These are phyloP conservation scores for Podospora didyma DNA, from an alignment of 495 filamentous ascomycete genomes.

Conservation along the genomic window DNA sequence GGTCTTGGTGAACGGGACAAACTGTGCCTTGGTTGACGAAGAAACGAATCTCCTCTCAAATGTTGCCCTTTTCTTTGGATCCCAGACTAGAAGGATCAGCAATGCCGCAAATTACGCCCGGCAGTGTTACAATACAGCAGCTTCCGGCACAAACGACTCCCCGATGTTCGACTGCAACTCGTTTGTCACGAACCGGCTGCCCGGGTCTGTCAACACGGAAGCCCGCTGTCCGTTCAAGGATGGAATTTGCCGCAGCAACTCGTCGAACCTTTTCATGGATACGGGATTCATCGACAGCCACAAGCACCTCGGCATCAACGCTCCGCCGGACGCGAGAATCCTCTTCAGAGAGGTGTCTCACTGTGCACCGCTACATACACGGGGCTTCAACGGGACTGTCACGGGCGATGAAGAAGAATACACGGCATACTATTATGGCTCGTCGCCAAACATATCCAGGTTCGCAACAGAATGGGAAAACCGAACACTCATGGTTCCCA, in stretches of 20 bases:
- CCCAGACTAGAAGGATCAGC: not conserved
- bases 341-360: slow-evolving; percentile 7
- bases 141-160: not conserved
- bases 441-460: not conserved
- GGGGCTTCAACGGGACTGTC: slow-evolving; percentile 6
- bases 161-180: slow-evolving; percentile 3
- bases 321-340: slow-evolving; percentile 8
- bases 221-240: slow-evolving; percentile 18
- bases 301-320: slow-evolving; percentile 16
- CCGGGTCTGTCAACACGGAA: slow-evolving; percentile 1
- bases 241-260: slow-evolving; percentile 5
- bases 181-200: slow-evolving; percentile 3
- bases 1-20: not conserved
- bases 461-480: too few relatives aligned
- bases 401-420: not conserved
- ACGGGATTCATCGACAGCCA: slow-evolving; percentile 17
- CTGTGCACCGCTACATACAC: slow-evolving; percentile 18
- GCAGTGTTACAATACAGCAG: slow-evolving; percentile 7
- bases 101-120: slow-evolving; percentile 14
- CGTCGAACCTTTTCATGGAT: slow-evolving; percentile 12
- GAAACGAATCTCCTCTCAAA: too few relatives aligned
- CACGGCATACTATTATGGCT: slow-evolving; percentile 4
- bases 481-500: not conserved
- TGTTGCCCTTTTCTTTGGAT: too few relatives aligned
- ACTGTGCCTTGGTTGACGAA: not conserved